Percentiles rank a stretch among this genome's conserved stretches.
Evolutionary conservation across 1,139 yeast species (phyloP).

Genomic region (Zygoascus hellenicus): DNA sequence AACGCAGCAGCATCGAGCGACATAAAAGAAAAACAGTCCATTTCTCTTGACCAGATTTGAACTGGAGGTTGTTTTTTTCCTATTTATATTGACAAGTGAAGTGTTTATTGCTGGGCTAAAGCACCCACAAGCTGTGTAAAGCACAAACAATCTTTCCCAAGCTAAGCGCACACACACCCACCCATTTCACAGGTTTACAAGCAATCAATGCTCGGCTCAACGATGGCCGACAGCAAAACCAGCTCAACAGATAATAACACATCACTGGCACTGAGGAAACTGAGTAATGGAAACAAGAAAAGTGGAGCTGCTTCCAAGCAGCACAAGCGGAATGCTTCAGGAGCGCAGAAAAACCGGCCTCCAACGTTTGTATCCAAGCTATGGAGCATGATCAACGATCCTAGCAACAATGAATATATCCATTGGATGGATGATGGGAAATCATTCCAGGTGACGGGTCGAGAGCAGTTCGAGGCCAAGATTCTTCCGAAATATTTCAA

Average conservation of each 20-base stretch:
- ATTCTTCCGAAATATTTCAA: conserved; percentile 88
- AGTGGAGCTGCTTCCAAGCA: conserved; percentile 8
- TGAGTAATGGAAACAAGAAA: neutral
- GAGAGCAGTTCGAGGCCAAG: conserved; percentile 79
- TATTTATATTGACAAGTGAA: too few relatives aligned
- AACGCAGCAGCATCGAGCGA: too few relatives aligned
- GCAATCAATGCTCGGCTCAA: neutral
- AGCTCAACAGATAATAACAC: conserved; percentile 4
- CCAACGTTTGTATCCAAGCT: conserved; percentile 79
- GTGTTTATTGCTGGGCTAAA: too few relatives aligned
- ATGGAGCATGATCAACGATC: conserved; percentile 93
- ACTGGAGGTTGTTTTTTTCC: too few relatives aligned
- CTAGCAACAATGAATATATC: conserved; percentile 59
- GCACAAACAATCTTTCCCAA: too few relatives aligned
- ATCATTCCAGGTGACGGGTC: conserved; percentile 74
- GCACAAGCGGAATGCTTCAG: conserved; percentile 26
- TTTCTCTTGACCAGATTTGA: too few relatives aligned
- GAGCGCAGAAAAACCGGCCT: conserved; percentile 49
- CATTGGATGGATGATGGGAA: conserved; percentile 84
- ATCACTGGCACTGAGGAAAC: conserved; percentile 6
- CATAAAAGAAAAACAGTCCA: too few relatives aligned
- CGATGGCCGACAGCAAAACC: conserved; percentile 4
- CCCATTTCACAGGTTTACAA: too few relatives aligned
- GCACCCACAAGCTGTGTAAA: too few relatives aligned
- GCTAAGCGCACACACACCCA: too few relatives aligned